phyloP scores from a whole-genome alignment of 2,329 filamentous ascomycete genomes.

The Xylaria sp. region DNA sequence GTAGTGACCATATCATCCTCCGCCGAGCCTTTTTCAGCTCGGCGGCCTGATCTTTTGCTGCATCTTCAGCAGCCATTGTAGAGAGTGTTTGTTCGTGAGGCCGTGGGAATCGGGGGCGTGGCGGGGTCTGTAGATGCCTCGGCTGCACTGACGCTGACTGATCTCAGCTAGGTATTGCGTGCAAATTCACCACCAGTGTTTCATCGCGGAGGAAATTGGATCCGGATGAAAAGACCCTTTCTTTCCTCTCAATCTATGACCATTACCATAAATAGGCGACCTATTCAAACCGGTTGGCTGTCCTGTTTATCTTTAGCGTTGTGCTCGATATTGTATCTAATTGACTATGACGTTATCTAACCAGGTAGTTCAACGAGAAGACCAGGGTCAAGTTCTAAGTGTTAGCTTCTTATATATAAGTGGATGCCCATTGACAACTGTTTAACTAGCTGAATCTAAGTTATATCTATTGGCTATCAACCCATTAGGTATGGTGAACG shows the following conservation, averaged over 20 bases:
- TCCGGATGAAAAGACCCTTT: not conserved
- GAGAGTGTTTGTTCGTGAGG: not conserved
- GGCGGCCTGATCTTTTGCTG: conserved; percentile 20
- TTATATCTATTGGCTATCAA: not conserved
- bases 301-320: not conserved
- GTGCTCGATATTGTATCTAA: not conserved
- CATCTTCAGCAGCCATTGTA: conserved; percentile 11
- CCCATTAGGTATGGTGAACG: conserved; percentile 1
- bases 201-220: not conserved
- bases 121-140: not conserved
- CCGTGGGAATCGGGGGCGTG: conserved; percentile 12
- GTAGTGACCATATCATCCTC: conserved; percentile 48
- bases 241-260: not conserved
- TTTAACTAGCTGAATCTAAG: conserved; percentile 5
- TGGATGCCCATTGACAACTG: conserved; percentile 3
- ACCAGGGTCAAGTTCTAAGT: not conserved
- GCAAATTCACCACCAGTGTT: conserved; percentile 11
- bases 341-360: not conserved
- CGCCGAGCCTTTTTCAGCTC: conserved; percentile 38
- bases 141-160: conserved; percentile 11
- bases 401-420: conserved; percentile 2
- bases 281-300: not conserved
- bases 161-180: conserved; percentile 7
- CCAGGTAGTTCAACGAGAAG: not conserved
- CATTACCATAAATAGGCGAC: not conserved